Percentiles rank a stretch among this genome's conserved stretches.
Conservation (phyloP, 2,329 filamentous ascomycete genomes). For the Aspergillus brasiliensis region DNA sequence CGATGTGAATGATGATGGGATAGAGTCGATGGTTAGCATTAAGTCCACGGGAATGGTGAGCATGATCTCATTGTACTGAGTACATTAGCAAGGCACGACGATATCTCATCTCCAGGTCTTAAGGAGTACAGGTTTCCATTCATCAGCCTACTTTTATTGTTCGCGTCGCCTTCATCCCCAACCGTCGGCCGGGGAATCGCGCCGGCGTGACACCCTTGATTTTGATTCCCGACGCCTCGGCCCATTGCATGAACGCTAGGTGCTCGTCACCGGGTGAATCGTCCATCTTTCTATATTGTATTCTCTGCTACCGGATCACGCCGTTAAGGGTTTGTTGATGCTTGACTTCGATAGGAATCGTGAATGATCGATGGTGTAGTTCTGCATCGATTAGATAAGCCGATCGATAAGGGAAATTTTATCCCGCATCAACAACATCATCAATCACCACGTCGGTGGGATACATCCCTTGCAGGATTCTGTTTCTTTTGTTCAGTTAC, state of each 20-base stretch:
- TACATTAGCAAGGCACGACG: neutral
- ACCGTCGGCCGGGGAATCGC: slow-evolving; percentile 69
- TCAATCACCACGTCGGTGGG: neutral
- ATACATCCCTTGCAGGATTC: neutral
- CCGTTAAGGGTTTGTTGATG: neutral
- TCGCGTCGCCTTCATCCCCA: slow-evolving; percentile 72
- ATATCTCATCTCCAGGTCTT: too few relatives aligned
- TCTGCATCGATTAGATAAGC: slow-evolving; percentile 8
- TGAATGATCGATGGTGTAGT: neutral
- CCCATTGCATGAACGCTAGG: slow-evolving; percentile 66
- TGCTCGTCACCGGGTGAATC: slow-evolving; percentile 26
- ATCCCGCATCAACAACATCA: neutral
- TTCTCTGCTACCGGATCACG: neutral
- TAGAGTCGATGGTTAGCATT: slow-evolving; percentile 64
- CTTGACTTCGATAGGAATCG: neutral
- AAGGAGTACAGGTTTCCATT: too few relatives aligned
- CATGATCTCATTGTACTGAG: slow-evolving; percentile 59
- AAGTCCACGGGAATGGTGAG: slow-evolving; percentile 64
- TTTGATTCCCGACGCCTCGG: slow-evolving; percentile 61
- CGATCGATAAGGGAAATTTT: neutral
- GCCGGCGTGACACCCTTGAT: slow-evolving; percentile 68
- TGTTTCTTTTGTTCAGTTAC: neutral
- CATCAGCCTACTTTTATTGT: slow-evolving; percentile 58
- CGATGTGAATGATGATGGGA: slow-evolving; percentile 56
- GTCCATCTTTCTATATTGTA: slow-evolving; percentile 6